Evolutionary conservation across 2,329 filamentous ascomycete species (phyloP).

Genomic region (Falciphora oryzae): DNA sequence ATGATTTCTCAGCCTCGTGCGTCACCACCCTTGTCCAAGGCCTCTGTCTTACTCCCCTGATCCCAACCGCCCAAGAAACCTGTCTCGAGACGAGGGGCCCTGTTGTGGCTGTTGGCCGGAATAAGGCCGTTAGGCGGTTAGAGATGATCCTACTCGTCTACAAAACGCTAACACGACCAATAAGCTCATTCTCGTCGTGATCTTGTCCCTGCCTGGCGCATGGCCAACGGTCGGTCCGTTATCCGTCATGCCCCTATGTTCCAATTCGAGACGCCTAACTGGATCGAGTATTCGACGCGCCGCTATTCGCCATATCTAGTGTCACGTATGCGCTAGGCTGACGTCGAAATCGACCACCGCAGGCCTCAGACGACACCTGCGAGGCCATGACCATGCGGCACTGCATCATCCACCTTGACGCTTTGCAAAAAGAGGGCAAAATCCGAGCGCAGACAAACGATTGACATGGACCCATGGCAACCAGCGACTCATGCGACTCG

Average conservation of each 20-base stretch:
- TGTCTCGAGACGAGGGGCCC: background rate
- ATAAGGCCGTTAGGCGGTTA: background rate
- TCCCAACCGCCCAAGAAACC: background rate
- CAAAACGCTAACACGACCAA: too few species aligned
- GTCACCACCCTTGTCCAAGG: too few species aligned
- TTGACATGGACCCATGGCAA: too few species aligned
- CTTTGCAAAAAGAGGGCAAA: too few species aligned
- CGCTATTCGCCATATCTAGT: background rate
- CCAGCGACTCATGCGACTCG: too few species aligned
- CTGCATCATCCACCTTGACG: too few species aligned
- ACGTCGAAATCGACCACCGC: background rate
- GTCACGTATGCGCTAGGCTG: background rate
- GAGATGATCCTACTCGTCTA: too few species aligned
- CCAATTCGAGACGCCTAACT: background rate
- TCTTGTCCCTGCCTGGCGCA: background rate
- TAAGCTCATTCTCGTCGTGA: too few species aligned
- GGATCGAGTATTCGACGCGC: background rate
- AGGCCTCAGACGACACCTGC: background rate
- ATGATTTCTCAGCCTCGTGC: background rate
- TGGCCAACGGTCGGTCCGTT: background rate
- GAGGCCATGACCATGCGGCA: background rate
- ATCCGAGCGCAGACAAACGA: too few species aligned
- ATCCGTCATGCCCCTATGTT: background rate
- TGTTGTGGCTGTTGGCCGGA: background rate
- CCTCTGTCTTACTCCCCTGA: background rate